Percentiles rank a stretch among this genome's conserved stretches.
phyloP scores from a whole-genome alignment of 352 stramenopile species.

The Phytophthora pistaciae region DNA sequence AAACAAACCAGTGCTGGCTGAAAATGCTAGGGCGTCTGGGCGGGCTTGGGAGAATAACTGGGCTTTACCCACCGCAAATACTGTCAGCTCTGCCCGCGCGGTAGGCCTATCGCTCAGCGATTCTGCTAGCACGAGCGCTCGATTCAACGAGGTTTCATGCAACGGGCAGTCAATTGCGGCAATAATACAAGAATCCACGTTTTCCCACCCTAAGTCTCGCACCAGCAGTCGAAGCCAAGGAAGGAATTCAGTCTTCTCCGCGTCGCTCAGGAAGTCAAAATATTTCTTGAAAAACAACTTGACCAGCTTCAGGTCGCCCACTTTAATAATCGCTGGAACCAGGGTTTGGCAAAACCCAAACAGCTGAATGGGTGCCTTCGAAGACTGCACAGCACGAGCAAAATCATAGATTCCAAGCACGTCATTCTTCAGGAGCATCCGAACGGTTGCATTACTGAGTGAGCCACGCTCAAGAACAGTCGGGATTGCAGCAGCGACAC shows the following conservation, averaged over 20 bases:
- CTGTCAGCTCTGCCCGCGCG: constrained; percentile 5
- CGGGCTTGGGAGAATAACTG: neutral
- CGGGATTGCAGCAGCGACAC: neutral
- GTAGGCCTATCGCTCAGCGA: neutral
- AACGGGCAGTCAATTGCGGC: constrained; percentile 2
- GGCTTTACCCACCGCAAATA: constrained; percentile 12
- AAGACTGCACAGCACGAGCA: neutral
- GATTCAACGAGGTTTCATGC: constrained; percentile 2
- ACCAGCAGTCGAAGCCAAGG: constrained; percentile 7
- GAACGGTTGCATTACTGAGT: constrained; percentile 4
- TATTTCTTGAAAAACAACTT: constrained; percentile 22
- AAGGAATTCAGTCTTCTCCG: constrained; percentile 10
- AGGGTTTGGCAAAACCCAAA: constrained; percentile 12
- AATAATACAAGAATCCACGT: neutral
- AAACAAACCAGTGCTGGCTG: constrained; percentile 5
- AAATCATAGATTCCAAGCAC: constrained; percentile 10
- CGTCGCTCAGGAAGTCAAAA: constrained; percentile 12
- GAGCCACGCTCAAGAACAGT: neutral
- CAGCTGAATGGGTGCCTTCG: neutral
- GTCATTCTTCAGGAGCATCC: constrained; percentile 3
- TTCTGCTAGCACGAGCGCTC: constrained; percentile 11
- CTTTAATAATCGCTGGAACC: neutral
- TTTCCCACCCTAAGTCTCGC: constrained; percentile 9
- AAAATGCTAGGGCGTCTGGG: neutral
- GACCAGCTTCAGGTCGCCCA: constrained; percentile 1